Evolutionary conservation across 2,329 filamentous ascomycete species (phyloP).

Genomic region (Penicillium sp.): DNA sequence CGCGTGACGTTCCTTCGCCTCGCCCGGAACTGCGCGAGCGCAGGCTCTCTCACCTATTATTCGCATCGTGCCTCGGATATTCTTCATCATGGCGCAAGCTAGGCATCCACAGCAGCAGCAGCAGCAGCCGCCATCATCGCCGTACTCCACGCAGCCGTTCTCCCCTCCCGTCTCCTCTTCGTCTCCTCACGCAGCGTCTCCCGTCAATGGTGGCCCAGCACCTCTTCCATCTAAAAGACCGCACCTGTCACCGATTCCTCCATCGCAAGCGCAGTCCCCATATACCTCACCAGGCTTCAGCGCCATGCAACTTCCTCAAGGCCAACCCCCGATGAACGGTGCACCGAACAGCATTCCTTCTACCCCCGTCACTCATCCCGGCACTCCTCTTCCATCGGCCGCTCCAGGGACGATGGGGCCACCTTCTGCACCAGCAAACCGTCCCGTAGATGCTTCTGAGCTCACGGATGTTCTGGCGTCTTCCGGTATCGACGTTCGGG

Average conservation of each 20-base stretch:
- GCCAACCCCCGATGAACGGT: constrained; percentile 34
- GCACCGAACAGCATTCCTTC: constrained; percentile 52
- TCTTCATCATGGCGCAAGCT: constrained; percentile 56
- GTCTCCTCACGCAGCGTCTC: constrained; percentile 56
- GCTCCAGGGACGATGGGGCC: constrained; percentile 56
- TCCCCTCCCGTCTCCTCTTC: constrained; percentile 60
- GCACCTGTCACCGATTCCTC: constrained; percentile 63
- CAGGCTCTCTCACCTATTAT: constrained; percentile 10
- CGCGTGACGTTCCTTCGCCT: constrained; percentile 28
- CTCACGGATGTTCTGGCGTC: constrained; percentile 77
- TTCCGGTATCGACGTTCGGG: constrained; percentile 79
- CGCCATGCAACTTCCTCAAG: constrained; percentile 45
- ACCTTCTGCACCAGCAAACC: constrained; percentile 55
- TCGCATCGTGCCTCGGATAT: constrained; percentile 8
- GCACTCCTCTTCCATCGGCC: constrained; percentile 33
- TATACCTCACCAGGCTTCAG: constrained; percentile 58
- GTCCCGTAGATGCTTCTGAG: constrained; percentile 58
- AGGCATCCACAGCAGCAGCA: constrained; percentile 35
- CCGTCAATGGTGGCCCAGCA: constrained; percentile 46
- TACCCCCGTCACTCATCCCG: constrained; percentile 43
- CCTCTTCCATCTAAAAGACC: constrained; percentile 70
- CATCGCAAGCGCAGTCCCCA: constrained; percentile 54
- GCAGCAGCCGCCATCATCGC: constrained; percentile 37
- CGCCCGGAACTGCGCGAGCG: constrained; percentile 22
- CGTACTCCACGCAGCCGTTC: constrained; percentile 52